These are phyloP conservation scores for Hylodesmum podocarpum DNA, from an alignment of 306 rosid species.

Conservation along the genomic window DNA sequence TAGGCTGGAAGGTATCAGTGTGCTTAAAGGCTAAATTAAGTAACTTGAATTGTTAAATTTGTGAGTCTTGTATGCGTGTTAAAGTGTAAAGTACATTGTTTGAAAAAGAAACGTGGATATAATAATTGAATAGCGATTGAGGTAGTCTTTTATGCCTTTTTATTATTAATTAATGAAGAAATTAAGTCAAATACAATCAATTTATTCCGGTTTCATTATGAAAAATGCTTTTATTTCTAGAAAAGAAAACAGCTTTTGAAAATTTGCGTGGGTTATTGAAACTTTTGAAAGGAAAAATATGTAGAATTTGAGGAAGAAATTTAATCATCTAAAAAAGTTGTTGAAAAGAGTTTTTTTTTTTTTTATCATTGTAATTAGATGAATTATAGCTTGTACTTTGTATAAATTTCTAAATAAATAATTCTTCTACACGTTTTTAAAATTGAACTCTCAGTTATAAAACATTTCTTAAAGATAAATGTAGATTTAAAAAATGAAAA, in stretches of 20 bases:
- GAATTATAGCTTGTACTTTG: not conserved
- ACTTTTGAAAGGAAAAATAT: too few relatives aligned
- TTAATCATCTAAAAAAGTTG: too few relatives aligned
- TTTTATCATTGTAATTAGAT: not conserved
- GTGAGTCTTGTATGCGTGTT: not conserved
- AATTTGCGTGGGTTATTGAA: not conserved
- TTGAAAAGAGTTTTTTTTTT: too few relatives aligned
- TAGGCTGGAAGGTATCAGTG: slow-evolving; percentile 5
- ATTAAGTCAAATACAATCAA: not conserved
- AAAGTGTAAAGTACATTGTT: not conserved
- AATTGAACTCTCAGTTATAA: not conserved
- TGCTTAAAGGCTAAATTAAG: not conserved
- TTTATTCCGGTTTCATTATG: not conserved
- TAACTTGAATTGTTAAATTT: not conserved
- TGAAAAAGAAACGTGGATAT: not conserved
- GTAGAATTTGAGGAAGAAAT: too few relatives aligned
- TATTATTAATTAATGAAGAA: not conserved
- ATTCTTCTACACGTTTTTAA: not conserved
- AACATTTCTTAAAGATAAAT: not conserved
- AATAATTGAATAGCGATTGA: not conserved
- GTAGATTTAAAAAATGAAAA: not conserved
- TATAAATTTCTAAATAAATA: not conserved
- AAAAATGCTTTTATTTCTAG: not conserved
- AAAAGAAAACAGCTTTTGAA: too few relatives aligned
- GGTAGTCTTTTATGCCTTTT: not conserved